Conservation (phyloP, 1,284 basidiomycete species). For the Marasmius sp. region DNA sequence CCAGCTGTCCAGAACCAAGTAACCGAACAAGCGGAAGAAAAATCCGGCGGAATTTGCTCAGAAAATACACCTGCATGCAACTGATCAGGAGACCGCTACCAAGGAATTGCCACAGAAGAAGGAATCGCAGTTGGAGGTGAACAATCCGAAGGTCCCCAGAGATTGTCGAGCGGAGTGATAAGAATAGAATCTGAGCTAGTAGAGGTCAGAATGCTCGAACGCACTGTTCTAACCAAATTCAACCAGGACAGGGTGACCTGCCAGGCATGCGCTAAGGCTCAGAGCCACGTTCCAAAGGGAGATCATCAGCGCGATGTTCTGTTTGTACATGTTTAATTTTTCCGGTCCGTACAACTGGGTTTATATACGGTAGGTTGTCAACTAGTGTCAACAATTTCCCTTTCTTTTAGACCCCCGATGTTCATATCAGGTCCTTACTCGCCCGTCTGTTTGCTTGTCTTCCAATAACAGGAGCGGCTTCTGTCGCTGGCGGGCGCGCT, state of each 20-base stretch:
- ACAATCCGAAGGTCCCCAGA: background rate
- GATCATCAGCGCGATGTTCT: conserved; percentile 9
- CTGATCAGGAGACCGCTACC: background rate
- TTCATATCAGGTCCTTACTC: conserved; percentile 37
- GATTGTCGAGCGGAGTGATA: too few species aligned
- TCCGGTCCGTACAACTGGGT: conserved; percentile 33
- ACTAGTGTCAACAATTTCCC: conserved; percentile 43
- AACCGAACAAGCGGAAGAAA: background rate
- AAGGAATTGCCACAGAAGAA: background rate
- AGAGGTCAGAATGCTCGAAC: too few species aligned
- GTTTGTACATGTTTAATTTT: conserved; percentile 23
- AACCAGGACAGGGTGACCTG: too few species aligned
- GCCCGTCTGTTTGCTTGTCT: conserved; percentile 29
- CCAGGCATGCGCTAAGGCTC: background rate
- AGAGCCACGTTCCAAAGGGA: background rate
- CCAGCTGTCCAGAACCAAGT: too few species aligned
- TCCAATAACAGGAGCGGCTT: conserved; percentile 47
- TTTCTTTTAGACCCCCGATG: conserved; percentile 33
- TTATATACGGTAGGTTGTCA: conserved; percentile 40
- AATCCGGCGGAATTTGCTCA: background rate
- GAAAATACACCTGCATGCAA: background rate
- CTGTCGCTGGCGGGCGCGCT: conserved; percentile 45
- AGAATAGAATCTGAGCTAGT: too few species aligned
- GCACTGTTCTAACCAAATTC: too few species aligned
- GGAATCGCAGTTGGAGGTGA: background rate